Evolutionary conservation across 164 flowering plant species (phyloP).

Genomic region (Sextonia rubra): DNA sequence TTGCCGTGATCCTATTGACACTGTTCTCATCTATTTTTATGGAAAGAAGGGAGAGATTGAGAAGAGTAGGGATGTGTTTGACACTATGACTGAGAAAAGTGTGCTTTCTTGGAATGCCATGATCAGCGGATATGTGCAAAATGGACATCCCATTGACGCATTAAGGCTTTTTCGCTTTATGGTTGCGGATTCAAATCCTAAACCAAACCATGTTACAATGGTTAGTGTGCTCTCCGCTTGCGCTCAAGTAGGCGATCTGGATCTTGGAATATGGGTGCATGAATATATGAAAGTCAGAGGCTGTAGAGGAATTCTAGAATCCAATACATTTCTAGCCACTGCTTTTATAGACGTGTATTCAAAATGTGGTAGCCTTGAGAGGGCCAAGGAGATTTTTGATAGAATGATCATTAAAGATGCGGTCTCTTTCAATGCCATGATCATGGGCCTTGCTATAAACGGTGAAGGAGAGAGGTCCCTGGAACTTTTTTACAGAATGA

Average conservation of each 20-base stretch:
- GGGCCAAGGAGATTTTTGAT: constrained; percentile 41
- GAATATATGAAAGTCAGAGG: constrained; percentile 33
- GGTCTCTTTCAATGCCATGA: constrained; percentile 63
- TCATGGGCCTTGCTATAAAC: constrained; percentile 60
- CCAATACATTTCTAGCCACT: constrained; percentile 45
- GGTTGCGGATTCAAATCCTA: constrained; percentile 19
- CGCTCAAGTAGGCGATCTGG: constrained; percentile 58
- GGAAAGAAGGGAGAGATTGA: constrained; percentile 50
- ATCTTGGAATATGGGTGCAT: constrained; percentile 58
- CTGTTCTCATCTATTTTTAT: constrained; percentile 43
- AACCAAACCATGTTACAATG: constrained; percentile 72
- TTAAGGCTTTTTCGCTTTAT: constrained; percentile 38
- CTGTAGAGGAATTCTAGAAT: constrained; percentile 28
- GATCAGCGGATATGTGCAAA: constrained; percentile 47
- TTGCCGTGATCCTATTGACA: constrained; percentile 21
- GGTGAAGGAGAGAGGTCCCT: constrained; percentile 56
- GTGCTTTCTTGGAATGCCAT: constrained; percentile 60
- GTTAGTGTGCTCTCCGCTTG: constrained; percentile 66
- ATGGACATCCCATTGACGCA: constrained; percentile 48
- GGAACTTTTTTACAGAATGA: constrained; percentile 39
- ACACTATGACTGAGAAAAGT: constrained; percentile 27
- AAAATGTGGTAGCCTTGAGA: constrained; percentile 51
- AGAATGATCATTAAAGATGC: constrained; percentile 38
- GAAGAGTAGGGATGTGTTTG: constrained; percentile 42
- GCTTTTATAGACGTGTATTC: constrained; percentile 69